phyloP scores from a whole-genome alignment of 441 rosid species.

The Manihot esculenta region DNA sequence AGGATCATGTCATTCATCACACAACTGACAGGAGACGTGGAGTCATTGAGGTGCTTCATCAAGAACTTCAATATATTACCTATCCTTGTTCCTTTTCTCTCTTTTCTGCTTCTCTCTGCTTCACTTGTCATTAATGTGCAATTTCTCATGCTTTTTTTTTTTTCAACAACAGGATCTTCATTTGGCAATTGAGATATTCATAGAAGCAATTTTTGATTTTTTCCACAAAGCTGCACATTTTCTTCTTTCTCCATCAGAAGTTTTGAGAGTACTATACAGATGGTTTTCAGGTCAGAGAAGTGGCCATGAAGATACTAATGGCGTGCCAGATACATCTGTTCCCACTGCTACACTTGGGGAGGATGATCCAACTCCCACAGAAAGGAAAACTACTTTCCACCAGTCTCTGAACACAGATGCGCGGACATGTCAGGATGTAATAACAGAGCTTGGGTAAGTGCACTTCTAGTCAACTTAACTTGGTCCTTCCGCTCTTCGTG shows the following conservation, averaged over 20 bases:
- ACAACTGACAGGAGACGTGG: slow-evolving; percentile 93
- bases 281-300: slow-evolving; percentile 50
- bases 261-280: slow-evolving; percentile 35
- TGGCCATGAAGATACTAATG: slow-evolving; percentile 23
- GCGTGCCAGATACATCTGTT: slow-evolving; percentile 37
- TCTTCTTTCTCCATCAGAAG: slow-evolving; percentile 76
- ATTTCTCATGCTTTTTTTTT: slow-evolving; percentile 4
- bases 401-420: slow-evolving; percentile 86
- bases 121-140: background rate
- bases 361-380: slow-evolving; percentile 52
- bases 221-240: slow-evolving; percentile 70
- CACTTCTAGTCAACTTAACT: slow-evolving; percentile 16
- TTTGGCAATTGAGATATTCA: slow-evolving; percentile 81
- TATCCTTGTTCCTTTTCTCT: slow-evolving; percentile 4
- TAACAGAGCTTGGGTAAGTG: slow-evolving; percentile 89
- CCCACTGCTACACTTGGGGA: slow-evolving; percentile 64
- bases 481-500: slow-evolving; percentile 5
- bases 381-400: slow-evolving; percentile 49
- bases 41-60: slow-evolving; percentile 75
- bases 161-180: slow-evolving; percentile 75
- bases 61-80: slow-evolving; percentile 11
- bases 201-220: slow-evolving; percentile 78
- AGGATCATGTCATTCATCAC: slow-evolving; percentile 70
- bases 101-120: background rate
- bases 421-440: slow-evolving; percentile 92